phyloP scores from a whole-genome alignment of 1,139 yeast genomes.

The Lodderomyces margitis region DNA sequence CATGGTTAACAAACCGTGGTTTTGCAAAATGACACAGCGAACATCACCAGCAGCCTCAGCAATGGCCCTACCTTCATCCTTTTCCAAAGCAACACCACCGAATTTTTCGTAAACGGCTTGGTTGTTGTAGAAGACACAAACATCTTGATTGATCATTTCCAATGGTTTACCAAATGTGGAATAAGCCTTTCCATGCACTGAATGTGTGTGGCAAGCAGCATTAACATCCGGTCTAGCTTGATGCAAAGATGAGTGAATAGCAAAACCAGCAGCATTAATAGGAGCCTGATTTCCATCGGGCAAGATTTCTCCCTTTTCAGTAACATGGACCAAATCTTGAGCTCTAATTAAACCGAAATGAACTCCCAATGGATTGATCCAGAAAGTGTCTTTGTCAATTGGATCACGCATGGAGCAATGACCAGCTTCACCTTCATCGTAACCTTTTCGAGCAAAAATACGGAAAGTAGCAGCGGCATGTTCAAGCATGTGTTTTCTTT shows the following conservation, averaged over 20 bases:
- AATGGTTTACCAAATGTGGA: constrained; percentile 65
- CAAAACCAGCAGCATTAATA: constrained; percentile 77
- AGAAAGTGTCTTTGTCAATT: constrained; percentile 63
- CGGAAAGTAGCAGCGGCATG: constrained; percentile 83
- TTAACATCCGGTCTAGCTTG: constrained; percentile 73
- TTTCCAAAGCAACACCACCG: constrained; percentile 77
- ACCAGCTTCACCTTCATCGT: constrained; percentile 78
- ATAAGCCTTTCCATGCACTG: constrained; percentile 70
- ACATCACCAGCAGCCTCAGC: constrained; percentile 66
- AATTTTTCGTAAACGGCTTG: constrained; percentile 67
- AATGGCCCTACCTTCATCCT: constrained; percentile 63
- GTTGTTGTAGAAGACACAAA: constrained; percentile 59
- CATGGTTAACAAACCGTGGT: constrained; percentile 75
- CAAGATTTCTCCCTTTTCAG: constrained; percentile 65
- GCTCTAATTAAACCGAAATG: constrained; percentile 70
- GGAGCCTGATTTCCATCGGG: constrained; percentile 63
- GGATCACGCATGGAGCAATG: constrained; percentile 84
- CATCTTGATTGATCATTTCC: constrained; percentile 80
- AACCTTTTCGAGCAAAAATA: constrained; percentile 69
- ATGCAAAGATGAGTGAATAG: constrained; percentile 75
- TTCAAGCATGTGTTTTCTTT: constrained; percentile 61
- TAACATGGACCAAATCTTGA: constrained; percentile 72
- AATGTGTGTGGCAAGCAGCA: constrained; percentile 82
- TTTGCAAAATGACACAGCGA: constrained; percentile 64
- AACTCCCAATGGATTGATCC: constrained; percentile 76